Conservation (phyloP, 495 filamentous ascomycete species). For the Hyaloscypha bicolor region DNA sequence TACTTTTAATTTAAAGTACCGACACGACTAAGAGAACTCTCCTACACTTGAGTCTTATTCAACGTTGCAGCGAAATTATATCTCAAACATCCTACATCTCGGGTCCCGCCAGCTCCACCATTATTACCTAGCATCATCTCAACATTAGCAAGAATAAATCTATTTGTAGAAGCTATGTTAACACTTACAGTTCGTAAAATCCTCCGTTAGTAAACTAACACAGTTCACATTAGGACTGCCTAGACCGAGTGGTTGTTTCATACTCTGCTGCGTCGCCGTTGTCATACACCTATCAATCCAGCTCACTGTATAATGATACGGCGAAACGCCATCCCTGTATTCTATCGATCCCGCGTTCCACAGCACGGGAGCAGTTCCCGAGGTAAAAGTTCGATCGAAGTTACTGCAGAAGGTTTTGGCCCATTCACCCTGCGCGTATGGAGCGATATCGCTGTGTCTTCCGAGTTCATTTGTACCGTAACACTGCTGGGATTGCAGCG, state of each 20-base stretch:
- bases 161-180: not conserved
- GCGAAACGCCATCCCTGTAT: too few species aligned
- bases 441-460: too few species aligned
- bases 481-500: too few species aligned
- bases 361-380: too few species aligned
- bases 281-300: constrained; percentile 11
- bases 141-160: constrained; percentile 10
- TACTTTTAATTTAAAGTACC: too few species aligned
- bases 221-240: constrained; percentile 2
- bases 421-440: too few species aligned
- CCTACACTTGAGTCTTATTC: constrained; percentile 9
- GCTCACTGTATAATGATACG: too few species aligned
- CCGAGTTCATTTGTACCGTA: too few species aligned
- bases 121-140: constrained; percentile 14
- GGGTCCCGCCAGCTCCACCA: constrained; percentile 19
- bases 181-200: constrained; percentile 17
- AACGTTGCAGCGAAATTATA: constrained; percentile 17
- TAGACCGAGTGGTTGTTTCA: constrained; percentile 13
- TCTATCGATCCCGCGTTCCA: too few species aligned
- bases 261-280: constrained; percentile 16
- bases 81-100: constrained; percentile 18
- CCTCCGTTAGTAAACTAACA: constrained; percentile 13
- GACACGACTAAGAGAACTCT: not conserved
- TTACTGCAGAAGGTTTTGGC: too few species aligned
- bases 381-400: too few species aligned